Base-by-base conservation (phyloP, 805 yeast genomes). In the Metschnikowia picachoensis region DNA sequence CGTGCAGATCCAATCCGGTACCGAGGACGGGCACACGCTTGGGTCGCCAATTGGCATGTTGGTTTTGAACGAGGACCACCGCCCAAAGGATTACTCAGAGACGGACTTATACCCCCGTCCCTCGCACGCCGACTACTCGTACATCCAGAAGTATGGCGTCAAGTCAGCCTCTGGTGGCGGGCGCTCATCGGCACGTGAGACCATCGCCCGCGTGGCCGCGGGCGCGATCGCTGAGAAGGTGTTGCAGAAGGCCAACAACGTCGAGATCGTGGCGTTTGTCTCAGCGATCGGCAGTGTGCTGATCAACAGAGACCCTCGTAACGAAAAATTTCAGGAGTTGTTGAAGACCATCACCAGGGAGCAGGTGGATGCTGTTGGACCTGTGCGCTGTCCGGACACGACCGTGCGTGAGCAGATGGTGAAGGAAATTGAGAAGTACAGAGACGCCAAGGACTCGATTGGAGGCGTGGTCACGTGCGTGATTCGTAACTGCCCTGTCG, bases 391-490 rank as follows among this genome's bases (percentile, higher is more conserved):
- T 70, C 99, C 99, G 4, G 96, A 84, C 56, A 73, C 77, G 4
- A 66, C 70, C 3, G 78, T 82, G 35, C 83, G 87, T 33, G 89
- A 79, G 32, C 76, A 78, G 54, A 92, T 94, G 97, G 84, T 83
- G 48, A 82, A 85, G 65, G 83, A 85, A 38, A 94, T 94, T 48
- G 96, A 91, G 72, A 76, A 85, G 57, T 84, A 84, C 71, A 82
- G 95, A 66, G 96, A 87, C 57, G 67, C 82, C 38, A 78, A 87
- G 58, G 99, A 94, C 68, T 91, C 97, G 41, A 88, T 94, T 56
- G 99, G 99, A 53, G 99, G 99, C 60, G 87, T 92, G 36, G 99
- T 94, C 46, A 94, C 99, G 8, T 94, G 99, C 76, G 98, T 94
- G 15, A 78, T 94, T 38, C 82, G 98, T 67, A 92, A 94, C 68